Evolutionary conservation across 2,329 filamentous ascomycete species (phyloP).

Genomic region (Didymellaceae sp.): DNA sequence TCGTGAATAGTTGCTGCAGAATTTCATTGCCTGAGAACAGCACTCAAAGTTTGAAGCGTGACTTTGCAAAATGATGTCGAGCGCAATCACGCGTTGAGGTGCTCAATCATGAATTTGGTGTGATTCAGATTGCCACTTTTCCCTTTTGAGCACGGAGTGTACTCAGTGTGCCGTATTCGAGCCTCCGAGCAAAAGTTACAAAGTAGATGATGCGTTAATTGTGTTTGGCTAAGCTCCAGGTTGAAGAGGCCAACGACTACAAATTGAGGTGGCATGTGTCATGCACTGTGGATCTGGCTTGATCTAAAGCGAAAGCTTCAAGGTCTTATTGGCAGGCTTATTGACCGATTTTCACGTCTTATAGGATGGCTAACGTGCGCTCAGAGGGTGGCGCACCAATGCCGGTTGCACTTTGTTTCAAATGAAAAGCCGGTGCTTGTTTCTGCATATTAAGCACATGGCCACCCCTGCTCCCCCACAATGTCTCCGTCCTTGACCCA

Average conservation of each 20-base stretch:
- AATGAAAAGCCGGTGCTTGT: slow-evolving; percentile 1
- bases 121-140: too few species aligned
- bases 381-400: neutral
- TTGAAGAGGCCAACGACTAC: neutral
- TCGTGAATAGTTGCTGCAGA: neutral
- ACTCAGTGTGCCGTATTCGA: neutral
- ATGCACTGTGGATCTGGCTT: neutral
- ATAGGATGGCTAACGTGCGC: neutral
- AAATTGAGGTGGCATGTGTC: slow-evolving; percentile 1
- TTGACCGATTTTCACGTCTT: slow-evolving; percentile 1
- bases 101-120: too few species aligned
- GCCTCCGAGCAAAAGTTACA: neutral
- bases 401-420: slow-evolving; percentile 14
- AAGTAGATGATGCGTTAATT: neutral
- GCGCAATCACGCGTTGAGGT: too few species aligned
- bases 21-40: too few species aligned
- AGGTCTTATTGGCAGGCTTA: neutral
- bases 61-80: too few species aligned
- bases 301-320: neutral
- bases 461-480: slow-evolving; percentile 14
- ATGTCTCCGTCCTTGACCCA: slow-evolving; percentile 6
- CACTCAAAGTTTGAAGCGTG: too few species aligned
- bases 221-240: slow-evolving; percentile 1
- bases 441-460: slow-evolving; percentile 1
- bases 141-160: slow-evolving; percentile 13